These are phyloP conservation scores for Colletotrichum agaves DNA, from an alignment of 2,329 filamentous ascomycete genomes.

Conservation along the genomic window DNA sequence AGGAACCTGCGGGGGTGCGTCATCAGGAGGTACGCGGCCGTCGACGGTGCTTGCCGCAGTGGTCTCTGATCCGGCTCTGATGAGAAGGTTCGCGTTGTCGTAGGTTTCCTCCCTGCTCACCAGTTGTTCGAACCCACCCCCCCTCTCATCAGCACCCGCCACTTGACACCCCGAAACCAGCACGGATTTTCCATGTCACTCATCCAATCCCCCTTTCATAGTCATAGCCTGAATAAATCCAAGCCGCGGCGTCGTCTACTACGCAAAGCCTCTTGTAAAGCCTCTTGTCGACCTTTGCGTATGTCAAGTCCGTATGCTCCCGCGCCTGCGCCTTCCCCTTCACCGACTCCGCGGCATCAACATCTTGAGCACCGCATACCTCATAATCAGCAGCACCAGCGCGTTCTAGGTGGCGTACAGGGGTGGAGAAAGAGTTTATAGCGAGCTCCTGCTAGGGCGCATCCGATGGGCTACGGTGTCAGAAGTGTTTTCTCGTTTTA, in stretches of 20 bases:
- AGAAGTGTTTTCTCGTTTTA: background rate
- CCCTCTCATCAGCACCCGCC: background rate
- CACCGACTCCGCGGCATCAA: background rate
- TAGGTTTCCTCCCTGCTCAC: constrained; percentile 21
- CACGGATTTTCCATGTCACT: background rate
- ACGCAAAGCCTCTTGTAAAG: background rate
- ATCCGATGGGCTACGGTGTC: background rate
- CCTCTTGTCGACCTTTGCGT: background rate
- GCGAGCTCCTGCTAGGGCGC: background rate
- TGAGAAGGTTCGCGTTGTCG: constrained; percentile 37
- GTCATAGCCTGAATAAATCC: constrained; percentile 2
- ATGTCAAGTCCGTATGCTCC: background rate
- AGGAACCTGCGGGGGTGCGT: background rate
- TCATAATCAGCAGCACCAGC: background rate
- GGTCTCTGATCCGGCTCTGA: constrained; percentile 36
- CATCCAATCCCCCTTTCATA: constrained; percentile 4
- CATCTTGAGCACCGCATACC: background rate
- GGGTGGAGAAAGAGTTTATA: constrained; percentile 28
- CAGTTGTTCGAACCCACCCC: background rate
- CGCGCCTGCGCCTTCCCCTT: background rate
- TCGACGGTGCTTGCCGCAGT: background rate
- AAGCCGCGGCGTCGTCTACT: background rate
- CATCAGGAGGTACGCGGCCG: background rate
- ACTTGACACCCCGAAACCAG: too few species aligned
- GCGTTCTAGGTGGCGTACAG: constrained; percentile 1